Evolutionary conservation across 2,329 filamentous ascomycete genomes (phyloP), one percentile per base, ranked within the genome.

Genomic region (Colletotrichum sp.): DNA sequence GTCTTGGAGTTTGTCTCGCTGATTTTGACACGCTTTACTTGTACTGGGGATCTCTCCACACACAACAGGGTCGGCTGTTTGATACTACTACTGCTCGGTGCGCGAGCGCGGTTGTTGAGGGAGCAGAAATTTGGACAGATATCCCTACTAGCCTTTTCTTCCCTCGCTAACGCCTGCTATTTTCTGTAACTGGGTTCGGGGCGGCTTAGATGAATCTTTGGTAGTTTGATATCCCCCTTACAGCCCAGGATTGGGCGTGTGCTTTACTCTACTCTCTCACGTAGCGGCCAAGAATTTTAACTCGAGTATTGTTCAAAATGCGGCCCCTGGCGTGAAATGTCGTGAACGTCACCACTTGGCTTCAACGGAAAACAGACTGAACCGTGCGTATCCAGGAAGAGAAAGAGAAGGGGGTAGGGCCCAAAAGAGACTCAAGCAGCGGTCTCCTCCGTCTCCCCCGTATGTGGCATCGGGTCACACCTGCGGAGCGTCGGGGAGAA

Each of bases 141-240:
- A 52, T 21, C 43, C 43, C 43, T 21, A 52, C n/a, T 38, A 26
- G 52, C 15, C 28, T 24, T 58, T n/a, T 57, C 30, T 57, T 57
- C n/a, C 34, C 34, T 55, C n/a, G 43, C 64, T 52, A 24, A 21
- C 26, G 60, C 21, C 38, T 18, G 38, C 24, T 61, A 16, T 60
- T 15, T 15, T 52, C 21, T 52, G 52, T 66, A 16, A 61, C 28
- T 52, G 18, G 30, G 52, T 38, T 58, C 16, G 36, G 73, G 70
- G 70, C 57, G 73, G 69, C 55, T 75, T 75, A 65, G 73, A 75
- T 73, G 73, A 64, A 67, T 38, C 18, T 73, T 73, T 24, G 43
- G 69, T 64, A 73, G 43, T 75, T 68, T 75, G 70, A 68, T 73
- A 67, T 75, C 57, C 57, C 38, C 28, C 15, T 58, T 67, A 52